Conservation (phyloP, 768 basidiomycete genomes). For the Xanthoconium stramineum region DNA sequence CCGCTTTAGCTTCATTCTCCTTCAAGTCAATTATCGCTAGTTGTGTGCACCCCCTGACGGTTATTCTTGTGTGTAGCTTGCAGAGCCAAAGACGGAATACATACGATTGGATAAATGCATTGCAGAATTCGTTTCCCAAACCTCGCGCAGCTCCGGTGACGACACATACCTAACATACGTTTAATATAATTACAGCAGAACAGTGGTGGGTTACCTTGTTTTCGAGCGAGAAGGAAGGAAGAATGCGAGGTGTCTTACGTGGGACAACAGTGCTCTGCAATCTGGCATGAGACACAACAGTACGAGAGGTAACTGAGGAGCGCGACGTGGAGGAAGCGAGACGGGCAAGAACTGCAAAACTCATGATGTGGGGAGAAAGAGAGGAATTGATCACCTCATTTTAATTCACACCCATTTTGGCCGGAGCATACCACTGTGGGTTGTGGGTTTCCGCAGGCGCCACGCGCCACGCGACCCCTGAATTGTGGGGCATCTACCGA, state of each 20-base stretch:
- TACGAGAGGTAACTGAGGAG: slow-evolving; percentile 12
- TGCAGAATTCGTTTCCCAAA: slow-evolving; percentile 86
- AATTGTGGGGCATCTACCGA: no score
- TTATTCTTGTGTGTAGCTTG: slow-evolving; percentile 2
- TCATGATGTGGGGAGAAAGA: slow-evolving; percentile 26
- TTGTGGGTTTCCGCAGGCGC: no score
- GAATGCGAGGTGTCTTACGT: slow-evolving; percentile 42
- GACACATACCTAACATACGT: slow-evolving; percentile 64
- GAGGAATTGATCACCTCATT: slow-evolving; percentile 17
- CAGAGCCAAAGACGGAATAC: neutral
- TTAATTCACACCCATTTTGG: slow-evolving; percentile 10
- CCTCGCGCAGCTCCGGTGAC: slow-evolving; percentile 94
- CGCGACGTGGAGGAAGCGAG: slow-evolving; percentile 16
- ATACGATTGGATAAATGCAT: slow-evolving; percentile 84
- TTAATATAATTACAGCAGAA: neutral
- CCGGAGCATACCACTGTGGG: no score
- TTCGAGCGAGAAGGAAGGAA: slow-evolving; percentile 77
- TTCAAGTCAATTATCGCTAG: slow-evolving; percentile 83
- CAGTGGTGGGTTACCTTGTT: slow-evolving; percentile 52
- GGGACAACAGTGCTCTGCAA: slow-evolving; percentile 27
- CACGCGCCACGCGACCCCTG: no score
- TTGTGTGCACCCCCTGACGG: slow-evolving; percentile 68
- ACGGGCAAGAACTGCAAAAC: slow-evolving; percentile 24
- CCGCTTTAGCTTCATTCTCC: slow-evolving; percentile 58
- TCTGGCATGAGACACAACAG: slow-evolving; percentile 8